Evolutionary conservation across 2,329 filamentous ascomycete genomes (phyloP), one percentile per base, ranked within the genome.

Genomic region (Diplodia corticola): DNA sequence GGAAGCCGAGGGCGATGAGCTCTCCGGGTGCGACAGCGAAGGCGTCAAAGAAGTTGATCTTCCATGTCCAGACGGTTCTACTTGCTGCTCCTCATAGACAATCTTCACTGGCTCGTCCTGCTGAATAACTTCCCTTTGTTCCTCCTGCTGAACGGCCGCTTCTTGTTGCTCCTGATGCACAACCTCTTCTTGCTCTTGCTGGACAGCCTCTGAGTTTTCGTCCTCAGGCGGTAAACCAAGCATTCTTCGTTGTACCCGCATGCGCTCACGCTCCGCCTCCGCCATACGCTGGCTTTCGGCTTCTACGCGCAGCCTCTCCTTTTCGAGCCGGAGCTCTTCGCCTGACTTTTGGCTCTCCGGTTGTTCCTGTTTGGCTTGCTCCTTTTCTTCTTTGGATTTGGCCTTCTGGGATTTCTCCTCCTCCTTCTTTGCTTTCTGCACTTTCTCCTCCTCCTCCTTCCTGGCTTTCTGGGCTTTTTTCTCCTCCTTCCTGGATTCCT

Each of bases 371-470:
- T 70, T 66, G 63, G 67, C 71, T 59, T 59, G 69, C 69, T 59
- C 63, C 67, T 68, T 37, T 51, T 61, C 65, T 74, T 64, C 50
- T n/a, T 54, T 67, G 7, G 24, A 37, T 26, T 63, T 68, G 50
- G 65, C 70, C 53, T 68, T 71, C 54, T 70, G 71, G 17, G 72
- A 72, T 49, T 75, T 70, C 63, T 75, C 69, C 60, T 72, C 66
- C 5, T 70, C 69, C 28, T 74, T 75, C 50, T 71, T 67, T 12
- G 71, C 72, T 13, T 79, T 74, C 67, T 77, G 77, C 59, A 79
- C 75, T 67, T 73, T 74, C 49, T 77, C 79, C 69, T 83, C 83
- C 71, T 83, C 83, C 71, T 33, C 33, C 33, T 35, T 35, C 48
- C 64, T 68, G 50, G 66, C 71, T 51, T 68, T 72, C 55, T 71